phyloP scores from a whole-genome alignment of 805 yeast genomes.

The Metschnikowia continentalis region DNA sequence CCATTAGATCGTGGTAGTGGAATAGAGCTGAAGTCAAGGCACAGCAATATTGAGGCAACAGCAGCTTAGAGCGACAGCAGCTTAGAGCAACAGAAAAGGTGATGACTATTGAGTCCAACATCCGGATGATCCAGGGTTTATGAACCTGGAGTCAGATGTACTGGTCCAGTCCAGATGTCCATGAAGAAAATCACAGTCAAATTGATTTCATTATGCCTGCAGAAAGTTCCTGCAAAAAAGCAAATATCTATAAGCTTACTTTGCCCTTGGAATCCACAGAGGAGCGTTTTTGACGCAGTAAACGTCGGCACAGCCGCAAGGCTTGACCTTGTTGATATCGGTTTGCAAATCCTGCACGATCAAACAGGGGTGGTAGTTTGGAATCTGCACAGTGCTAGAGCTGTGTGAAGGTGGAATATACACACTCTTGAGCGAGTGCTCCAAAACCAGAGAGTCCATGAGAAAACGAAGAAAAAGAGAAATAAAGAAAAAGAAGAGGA shows the following conservation, averaged over 20 bases:
- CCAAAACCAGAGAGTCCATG: slow-evolving; percentile 44
- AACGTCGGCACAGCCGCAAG: slow-evolving; percentile 40
- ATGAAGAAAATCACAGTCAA: too few species aligned
- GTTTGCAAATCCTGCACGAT: slow-evolving; percentile 55
- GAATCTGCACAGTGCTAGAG: slow-evolving; percentile 27
- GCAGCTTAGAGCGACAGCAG: too few species aligned
- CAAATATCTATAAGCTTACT: slow-evolving; percentile 20
- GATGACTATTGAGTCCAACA: too few species aligned
- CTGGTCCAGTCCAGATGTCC: too few species aligned
- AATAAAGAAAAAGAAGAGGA: neutral
- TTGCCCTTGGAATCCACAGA: slow-evolving; percentile 49
- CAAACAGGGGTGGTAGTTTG: slow-evolving; percentile 53
- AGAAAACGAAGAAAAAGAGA: neutral
- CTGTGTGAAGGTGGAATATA: slow-evolving; percentile 42
- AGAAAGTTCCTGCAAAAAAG: too few species aligned
- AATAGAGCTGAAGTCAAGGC: too few species aligned
- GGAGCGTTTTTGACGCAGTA: slow-evolving; percentile 40
- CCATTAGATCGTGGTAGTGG: too few species aligned
- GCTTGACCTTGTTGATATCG: slow-evolving; percentile 37
- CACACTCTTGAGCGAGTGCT: slow-evolving; percentile 36
- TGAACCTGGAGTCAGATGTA: too few species aligned
- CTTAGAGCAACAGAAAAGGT: too few species aligned
- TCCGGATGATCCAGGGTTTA: too few species aligned
- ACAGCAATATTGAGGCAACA: too few species aligned
- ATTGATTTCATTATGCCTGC: too few species aligned